A percentile compares a stretch with the other conserved stretches of the same genome.
These are phyloP conservation scores for Chaetomiaceae sp. DNA, from an alignment of 2,329 filamentous ascomycete genomes.

Conservation along the genomic window DNA sequence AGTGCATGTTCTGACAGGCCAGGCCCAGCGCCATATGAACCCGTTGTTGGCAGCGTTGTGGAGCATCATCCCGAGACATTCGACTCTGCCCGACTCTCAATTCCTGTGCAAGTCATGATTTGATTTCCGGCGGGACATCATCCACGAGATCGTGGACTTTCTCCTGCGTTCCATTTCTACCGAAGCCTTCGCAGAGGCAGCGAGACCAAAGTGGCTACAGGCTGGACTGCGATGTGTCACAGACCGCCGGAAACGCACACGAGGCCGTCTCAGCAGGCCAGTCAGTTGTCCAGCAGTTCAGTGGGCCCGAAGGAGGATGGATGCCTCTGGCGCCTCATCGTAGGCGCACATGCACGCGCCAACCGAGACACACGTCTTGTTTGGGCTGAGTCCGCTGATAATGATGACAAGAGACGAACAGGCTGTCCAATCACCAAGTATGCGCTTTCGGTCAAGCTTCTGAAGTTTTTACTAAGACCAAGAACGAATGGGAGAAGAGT, in stretches of 20 bases:
- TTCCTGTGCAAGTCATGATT: no score
- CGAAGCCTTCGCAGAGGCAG: no score
- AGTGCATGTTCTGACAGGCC: neutral
- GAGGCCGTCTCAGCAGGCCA: slow-evolving; percentile 12
- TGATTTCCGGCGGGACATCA: no score
- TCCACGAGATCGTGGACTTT: neutral
- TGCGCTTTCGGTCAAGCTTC: neutral
- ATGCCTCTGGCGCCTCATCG: neutral
- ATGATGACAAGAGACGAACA: neutral
- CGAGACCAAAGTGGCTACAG: no score
- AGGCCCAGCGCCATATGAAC: neutral
- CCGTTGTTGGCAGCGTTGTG: neutral
- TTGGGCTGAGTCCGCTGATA: neutral
- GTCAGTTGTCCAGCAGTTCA: neutral
- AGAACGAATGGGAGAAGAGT: neutral
- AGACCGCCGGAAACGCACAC: slow-evolving; percentile 5
- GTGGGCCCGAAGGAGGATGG: slow-evolving; percentile 2
- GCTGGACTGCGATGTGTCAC: neutral
- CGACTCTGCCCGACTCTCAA: neutral
- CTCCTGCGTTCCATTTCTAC: no score
- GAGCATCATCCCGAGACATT: no score
- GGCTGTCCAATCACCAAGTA: neutral
- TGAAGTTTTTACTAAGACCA: no score
- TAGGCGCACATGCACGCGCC: slow-evolving; percentile 4
- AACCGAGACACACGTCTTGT: slow-evolving; percentile 3